phyloP scores from a whole-genome alignment of 345 rosid genomes.

The Citrus sp. region DNA sequence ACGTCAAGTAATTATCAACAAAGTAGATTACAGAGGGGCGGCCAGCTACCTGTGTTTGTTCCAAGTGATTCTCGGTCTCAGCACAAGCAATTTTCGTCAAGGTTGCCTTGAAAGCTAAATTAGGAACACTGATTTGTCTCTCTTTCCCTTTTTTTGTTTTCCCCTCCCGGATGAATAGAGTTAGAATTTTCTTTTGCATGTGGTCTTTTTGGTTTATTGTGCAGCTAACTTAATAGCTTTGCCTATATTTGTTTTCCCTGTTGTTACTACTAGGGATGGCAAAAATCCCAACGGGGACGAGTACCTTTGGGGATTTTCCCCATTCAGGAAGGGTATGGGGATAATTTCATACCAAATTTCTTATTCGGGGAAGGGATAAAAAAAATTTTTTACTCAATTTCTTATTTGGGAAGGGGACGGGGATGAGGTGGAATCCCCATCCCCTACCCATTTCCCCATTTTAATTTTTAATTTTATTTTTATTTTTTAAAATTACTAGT shows the following conservation, averaged over 20 bases:
- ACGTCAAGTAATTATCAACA: conserved; percentile 46
- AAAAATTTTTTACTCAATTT: too few species aligned
- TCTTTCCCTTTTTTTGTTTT: background rate
- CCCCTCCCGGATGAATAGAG: background rate
- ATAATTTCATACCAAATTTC: too few species aligned
- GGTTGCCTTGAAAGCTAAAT: conserved; percentile 35
- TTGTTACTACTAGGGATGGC: background rate
- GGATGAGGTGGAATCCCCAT: too few species aligned
- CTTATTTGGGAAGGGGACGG: too few species aligned
- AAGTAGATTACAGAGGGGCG: conserved; percentile 67
- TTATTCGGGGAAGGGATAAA: too few species aligned
- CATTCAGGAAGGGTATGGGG: too few species aligned
- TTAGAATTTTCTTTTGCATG: conserved; percentile 7
- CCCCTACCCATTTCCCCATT: too few species aligned
- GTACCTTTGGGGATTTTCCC: too few species aligned
- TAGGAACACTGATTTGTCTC: conserved; percentile 10
- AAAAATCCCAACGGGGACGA: too few species aligned
- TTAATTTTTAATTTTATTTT: too few species aligned
- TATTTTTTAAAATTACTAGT: too few species aligned
- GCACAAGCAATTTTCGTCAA: conserved; percentile 40
- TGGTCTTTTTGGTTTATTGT: background rate
- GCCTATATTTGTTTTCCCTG: background rate
- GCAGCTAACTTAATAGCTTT: conserved; percentile 8
- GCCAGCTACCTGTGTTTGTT: conserved; percentile 81
- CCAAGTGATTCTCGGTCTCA: conserved; percentile 72